Base-by-base conservation (phyloP, 176 grass and related monocot genomes). In the Tillandsia leiboldiana region DNA sequence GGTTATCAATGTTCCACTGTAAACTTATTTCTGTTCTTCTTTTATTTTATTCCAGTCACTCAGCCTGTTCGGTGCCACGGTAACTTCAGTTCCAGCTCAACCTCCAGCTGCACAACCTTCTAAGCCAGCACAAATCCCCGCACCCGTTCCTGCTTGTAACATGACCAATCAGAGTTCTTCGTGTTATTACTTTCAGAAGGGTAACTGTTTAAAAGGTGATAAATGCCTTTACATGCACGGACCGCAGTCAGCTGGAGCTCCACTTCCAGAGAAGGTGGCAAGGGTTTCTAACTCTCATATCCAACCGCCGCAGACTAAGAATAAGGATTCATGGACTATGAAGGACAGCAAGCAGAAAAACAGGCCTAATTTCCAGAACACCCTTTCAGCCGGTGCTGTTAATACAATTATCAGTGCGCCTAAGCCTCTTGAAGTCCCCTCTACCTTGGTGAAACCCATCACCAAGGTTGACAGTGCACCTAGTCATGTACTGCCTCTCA, bases 161-260 rank as follows among this genome's bases (percentile, higher is more conserved):
- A 70, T 28, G 6, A n/a, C 65, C 48, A 92, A 83, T 71, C 80
- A 79, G 48, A 73, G 9, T 64, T 65, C 76, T 50, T 77, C 85
- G 2, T 92, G 90, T 15, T 81, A 81, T 76, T 92, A 78, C 68
- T 89, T 89, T 15, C 80, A 81, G 68, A 92, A 85, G 50, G 86
- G 83, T 13, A 80, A 81, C 70, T 92, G 90, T 8, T 18, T 73
- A 12, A 92, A 83, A 83, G 90, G 90, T 23, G 72, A 75, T 48
- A 66, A 59, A 26, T 92, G 90, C 67, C 22, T 74, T 64, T 92
- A 89, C 77, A 62, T 75, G 71, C 86, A 92, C 68, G 48, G 51
- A 50, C 74, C 77, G 12, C 74, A 69, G 50, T 29, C 42, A 77
- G 48, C 72, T 58, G 87, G 70, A 57, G 80, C 42, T 73, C 73